Evolutionary conservation across 768 basidiomycete species (phyloP).

Genomic region (Hygrocybe coccinea): DNA sequence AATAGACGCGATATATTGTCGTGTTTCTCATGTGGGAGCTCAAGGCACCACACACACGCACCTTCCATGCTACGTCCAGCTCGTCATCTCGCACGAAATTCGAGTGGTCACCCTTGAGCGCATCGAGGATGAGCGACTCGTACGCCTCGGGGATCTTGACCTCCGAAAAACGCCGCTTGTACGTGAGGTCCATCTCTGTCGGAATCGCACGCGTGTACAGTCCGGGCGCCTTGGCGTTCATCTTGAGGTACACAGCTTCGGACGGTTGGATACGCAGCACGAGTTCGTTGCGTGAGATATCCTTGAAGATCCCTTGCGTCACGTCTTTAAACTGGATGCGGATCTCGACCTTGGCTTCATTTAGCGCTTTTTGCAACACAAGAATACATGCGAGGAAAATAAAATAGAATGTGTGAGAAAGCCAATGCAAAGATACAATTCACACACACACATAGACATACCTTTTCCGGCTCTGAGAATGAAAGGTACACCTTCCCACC

Average conservation of each 20-base stretch:
- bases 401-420: conserved; percentile 15
- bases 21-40: no score
- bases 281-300: conserved; percentile 94
- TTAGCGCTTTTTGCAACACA: conserved; percentile 58
- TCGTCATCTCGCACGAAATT: conserved; percentile 99
- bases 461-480: conserved; percentile 98
- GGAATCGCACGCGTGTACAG: conserved; percentile 86
- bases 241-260: conserved; percentile 94
- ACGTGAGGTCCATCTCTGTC: conserved; percentile 97
- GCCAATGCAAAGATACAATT: not conserved
- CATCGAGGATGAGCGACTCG: conserved; percentile 91
- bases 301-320: conserved; percentile 92
- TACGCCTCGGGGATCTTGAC: conserved; percentile 94
- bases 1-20: no score
- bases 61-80: conserved; percentile 97
- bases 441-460: conserved; percentile 21
- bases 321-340: conserved; percentile 98
- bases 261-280: conserved; percentile 96
- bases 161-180: conserved; percentile 91
- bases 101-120: conserved; percentile 95
- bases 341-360: conserved; percentile 98
- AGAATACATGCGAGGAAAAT: conserved; percentile 6
- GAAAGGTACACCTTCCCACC: conserved; percentile 99
- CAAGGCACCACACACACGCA: conserved; percentile 37
- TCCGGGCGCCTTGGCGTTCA: conserved; percentile 94